Percentiles rank a stretch among this genome's conserved stretches.
Evolutionary conservation across 2,329 filamentous ascomycete genomes (phyloP).

Genomic region (Fusarium sambucinum): DNA sequence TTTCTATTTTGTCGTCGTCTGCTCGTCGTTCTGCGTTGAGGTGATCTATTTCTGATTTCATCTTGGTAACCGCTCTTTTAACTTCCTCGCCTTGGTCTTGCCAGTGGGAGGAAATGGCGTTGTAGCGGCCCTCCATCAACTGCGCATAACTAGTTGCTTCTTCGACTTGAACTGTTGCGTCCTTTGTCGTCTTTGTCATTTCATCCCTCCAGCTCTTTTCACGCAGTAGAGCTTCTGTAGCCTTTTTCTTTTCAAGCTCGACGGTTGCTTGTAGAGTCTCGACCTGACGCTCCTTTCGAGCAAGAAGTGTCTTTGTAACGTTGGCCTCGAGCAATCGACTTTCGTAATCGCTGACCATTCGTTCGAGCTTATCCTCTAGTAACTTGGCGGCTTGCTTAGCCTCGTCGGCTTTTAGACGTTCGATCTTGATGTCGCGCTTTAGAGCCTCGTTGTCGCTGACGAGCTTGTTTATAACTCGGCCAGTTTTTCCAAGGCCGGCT

Average conservation of each 20-base stretch:
- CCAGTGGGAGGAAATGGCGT: constrained; percentile 74
- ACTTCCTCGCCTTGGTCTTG: constrained; percentile 74
- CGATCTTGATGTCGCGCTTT: constrained; percentile 77
- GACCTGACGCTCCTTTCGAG: constrained; percentile 80
- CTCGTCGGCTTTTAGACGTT: constrained; percentile 75
- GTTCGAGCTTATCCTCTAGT: constrained; percentile 78
- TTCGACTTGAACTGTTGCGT: constrained; percentile 73
- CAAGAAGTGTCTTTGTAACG: constrained; percentile 77
- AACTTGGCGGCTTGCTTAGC: constrained; percentile 75
- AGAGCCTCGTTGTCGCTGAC: constrained; percentile 84
- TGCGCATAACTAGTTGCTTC: constrained; percentile 73
- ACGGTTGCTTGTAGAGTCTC: constrained; percentile 74
- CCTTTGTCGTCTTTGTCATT: constrained; percentile 70
- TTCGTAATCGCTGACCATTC: constrained; percentile 76
- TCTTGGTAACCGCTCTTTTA: constrained; percentile 62
- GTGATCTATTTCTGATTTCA: constrained; percentile 65
- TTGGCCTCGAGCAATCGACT: constrained; percentile 75
- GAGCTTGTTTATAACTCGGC: constrained; percentile 82
- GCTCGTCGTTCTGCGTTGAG: constrained; percentile 67
- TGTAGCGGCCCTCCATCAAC: constrained; percentile 78
- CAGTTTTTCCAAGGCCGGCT: constrained; percentile 78
- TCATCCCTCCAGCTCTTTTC: constrained; percentile 73
- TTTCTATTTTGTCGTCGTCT: constrained; percentile 73
- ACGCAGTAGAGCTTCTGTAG: constrained; percentile 68
- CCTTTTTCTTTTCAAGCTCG: constrained; percentile 72